Percentiles rank a stretch among this genome's conserved stretches.
Evolutionary conservation across 192 early-diverging fungal species (phyloP).

Genomic region (Backusella circina): DNA sequence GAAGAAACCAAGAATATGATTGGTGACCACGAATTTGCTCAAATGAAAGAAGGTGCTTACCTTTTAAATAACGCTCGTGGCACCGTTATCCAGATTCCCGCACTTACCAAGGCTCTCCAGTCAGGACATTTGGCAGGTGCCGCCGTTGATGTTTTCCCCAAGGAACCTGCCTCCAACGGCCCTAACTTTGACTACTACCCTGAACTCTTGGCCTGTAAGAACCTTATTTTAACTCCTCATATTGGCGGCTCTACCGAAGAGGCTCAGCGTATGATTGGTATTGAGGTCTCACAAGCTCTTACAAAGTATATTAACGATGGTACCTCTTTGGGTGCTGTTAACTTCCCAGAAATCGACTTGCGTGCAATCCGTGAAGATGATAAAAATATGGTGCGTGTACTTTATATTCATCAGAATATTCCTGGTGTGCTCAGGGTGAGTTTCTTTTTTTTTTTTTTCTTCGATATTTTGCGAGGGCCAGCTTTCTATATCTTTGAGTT

Average conservation of each 20-base stretch:
- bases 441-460: not conserved
- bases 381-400: slow-evolving; percentile 76
- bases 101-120: slow-evolving; percentile 77
- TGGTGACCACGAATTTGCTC: slow-evolving; percentile 53
- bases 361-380: slow-evolving; percentile 76
- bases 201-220: slow-evolving; percentile 74
- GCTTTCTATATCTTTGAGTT: not conserved
- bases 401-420: slow-evolving; percentile 90
- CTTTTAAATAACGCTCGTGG: slow-evolving; percentile 96
- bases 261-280: slow-evolving; percentile 94
- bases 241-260: slow-evolving; percentile 99
- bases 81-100: slow-evolving; percentile 93
- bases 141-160: slow-evolving; percentile 96
- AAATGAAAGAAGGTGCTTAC: slow-evolving; percentile 92
- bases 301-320: slow-evolving; percentile 88
- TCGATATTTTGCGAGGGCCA: not conserved
- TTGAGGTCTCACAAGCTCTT: slow-evolving; percentile 87
- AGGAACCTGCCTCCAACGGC: slow-evolving; percentile 93
- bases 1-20: slow-evolving; percentile 95
- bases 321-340: slow-evolving; percentile 88
- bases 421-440: slow-evolving; percentile 82
- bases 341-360: slow-evolving; percentile 94
- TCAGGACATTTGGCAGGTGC: slow-evolving; percentile 88
- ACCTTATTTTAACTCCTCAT: slow-evolving; percentile 97
- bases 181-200: slow-evolving; percentile 55